phyloP scores from a whole-genome alignment of 768 basidiomycete species.

The Lactarius deliciosus region DNA sequence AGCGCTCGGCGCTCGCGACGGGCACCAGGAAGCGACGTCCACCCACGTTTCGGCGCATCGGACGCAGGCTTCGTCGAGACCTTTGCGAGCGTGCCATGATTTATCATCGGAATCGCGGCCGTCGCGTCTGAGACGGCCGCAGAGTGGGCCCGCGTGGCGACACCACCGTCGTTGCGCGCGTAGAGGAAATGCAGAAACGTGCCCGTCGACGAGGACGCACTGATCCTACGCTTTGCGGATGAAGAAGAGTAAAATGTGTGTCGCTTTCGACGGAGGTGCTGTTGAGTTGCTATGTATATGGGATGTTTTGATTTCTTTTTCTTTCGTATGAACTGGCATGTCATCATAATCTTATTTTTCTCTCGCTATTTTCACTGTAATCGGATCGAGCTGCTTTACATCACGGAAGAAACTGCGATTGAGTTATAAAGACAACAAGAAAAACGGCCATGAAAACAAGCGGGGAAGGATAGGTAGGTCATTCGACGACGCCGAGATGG shows the following conservation, averaged over 20 bases:
- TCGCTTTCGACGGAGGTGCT: background rate
- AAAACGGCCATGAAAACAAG: background rate
- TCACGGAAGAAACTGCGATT: too few relatives aligned
- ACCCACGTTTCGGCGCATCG: slow-evolving; percentile 37
- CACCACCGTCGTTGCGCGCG: slow-evolving; percentile 42
- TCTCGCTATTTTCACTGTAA: background rate
- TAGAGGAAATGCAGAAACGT: slow-evolving; percentile 62
- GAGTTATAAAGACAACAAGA: slow-evolving; percentile 15
- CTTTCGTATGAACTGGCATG: background rate
- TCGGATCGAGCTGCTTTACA: slow-evolving; percentile 1
- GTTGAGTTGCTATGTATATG: background rate
- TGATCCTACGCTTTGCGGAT: slow-evolving; percentile 81
- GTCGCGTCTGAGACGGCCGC: slow-evolving; percentile 69
- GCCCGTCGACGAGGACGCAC: slow-evolving; percentile 85
- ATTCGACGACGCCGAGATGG: slow-evolving; percentile 91
- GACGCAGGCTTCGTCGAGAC: slow-evolving; percentile 60
- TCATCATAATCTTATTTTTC: background rate
- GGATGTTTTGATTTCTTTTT: slow-evolving; percentile 8
- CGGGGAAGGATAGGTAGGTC: background rate
- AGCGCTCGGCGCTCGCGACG: slow-evolving; percentile 64
- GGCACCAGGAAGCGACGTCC: slow-evolving; percentile 59
- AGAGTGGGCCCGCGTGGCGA: slow-evolving; percentile 44
- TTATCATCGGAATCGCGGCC: slow-evolving; percentile 73
- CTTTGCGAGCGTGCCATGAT: slow-evolving; percentile 87
- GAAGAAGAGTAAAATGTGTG: slow-evolving; percentile 48